These are phyloP conservation scores for Hypsizygus marmoreus DNA, from an alignment of 768 basidiomycete species.

Conservation along the genomic window DNA sequence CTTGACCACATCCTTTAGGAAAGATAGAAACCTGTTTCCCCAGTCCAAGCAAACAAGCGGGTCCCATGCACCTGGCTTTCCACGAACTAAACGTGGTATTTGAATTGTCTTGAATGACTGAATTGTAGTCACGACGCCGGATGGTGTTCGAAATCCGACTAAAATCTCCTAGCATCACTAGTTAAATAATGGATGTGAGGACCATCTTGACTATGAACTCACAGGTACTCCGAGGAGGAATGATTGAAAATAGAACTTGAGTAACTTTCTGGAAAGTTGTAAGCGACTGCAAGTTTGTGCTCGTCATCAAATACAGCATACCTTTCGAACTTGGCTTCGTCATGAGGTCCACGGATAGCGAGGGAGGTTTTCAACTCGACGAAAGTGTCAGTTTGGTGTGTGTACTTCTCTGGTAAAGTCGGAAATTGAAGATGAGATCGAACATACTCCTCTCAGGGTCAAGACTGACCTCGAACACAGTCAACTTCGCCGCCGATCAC, in stretches of 20 bases:
- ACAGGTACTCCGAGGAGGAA: constrained; percentile 92
- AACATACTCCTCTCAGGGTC: not conserved
- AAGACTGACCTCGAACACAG: constrained; percentile 69
- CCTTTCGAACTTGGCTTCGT: constrained; percentile 82
- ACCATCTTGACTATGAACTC: constrained; percentile 25
- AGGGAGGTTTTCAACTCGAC: constrained; percentile 90
- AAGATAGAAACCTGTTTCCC: constrained; percentile 63
- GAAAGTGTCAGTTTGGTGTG: constrained; percentile 64
- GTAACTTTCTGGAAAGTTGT: constrained; percentile 63
- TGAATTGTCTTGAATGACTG: constrained; percentile 80
- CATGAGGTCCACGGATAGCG: constrained; percentile 60
- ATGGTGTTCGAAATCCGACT: constrained; percentile 83
- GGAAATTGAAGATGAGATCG: constrained; percentile 12
- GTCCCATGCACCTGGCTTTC: constrained; percentile 77
- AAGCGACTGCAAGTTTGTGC: not conserved
- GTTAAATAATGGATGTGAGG: not conserved
- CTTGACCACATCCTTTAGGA: constrained; percentile 43
- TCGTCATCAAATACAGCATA: constrained; percentile 32
- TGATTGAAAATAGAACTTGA: constrained; percentile 91
- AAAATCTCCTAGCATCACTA: constrained; percentile 62
- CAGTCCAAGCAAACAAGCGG: constrained; percentile 73
- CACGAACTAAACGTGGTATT: constrained; percentile 76
- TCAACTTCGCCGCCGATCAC: constrained; percentile 92
- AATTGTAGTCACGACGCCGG: constrained; percentile 64
- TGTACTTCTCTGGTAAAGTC: constrained; percentile 51